A percentile compares a stretch with the other conserved stretches of the same genome.
Conservation (phyloP, 2,329 filamentous ascomycete species). For the Alternaria solani region DNA sequence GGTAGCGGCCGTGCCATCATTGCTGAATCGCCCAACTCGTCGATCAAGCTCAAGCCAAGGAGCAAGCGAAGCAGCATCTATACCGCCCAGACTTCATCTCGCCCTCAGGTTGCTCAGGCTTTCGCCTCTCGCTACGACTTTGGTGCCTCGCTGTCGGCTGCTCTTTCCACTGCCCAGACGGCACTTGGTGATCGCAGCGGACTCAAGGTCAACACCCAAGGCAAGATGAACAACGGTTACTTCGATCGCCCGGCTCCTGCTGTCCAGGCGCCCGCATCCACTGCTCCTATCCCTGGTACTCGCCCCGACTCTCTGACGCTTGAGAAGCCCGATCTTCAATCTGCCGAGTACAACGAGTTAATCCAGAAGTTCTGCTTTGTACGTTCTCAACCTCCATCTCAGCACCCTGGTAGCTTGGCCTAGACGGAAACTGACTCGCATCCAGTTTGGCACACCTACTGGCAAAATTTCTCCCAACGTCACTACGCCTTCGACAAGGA, state of each 20-base stretch:
- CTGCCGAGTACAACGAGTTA: conserved; percentile 92
- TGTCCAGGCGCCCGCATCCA: conserved; percentile 35
- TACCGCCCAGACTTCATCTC: conserved; percentile 61
- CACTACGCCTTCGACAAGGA: conserved; percentile 34
- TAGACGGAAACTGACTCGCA: conserved; percentile 52
- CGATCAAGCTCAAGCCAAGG: conserved; percentile 74
- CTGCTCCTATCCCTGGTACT: conserved; percentile 49
- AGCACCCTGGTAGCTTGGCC: conserved; percentile 45
- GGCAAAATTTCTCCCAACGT: conserved; percentile 51
- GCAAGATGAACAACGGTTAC: conserved; percentile 35
- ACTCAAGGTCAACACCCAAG: conserved; percentile 44
- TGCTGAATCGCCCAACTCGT: conserved; percentile 66
- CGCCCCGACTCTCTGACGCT: conserved; percentile 64
- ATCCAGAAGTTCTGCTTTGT: conserved; percentile 99
- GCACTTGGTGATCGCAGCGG: conserved; percentile 65
- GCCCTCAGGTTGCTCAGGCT: conserved; percentile 67
- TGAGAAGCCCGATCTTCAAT: conserved; percentile 76
- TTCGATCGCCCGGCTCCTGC: conserved; percentile 54
- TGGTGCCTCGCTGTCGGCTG: conserved; percentile 85
- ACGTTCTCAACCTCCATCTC: conserved; percentile 67
- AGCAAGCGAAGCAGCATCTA: conserved; percentile 69
- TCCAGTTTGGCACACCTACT: conserved; percentile 60
- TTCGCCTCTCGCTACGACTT: conserved; percentile 98
- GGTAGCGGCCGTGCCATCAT: conserved; percentile 53
- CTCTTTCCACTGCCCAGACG: conserved; percentile 77